Base-by-base conservation (phyloP, 176 grass and related monocot species). In the Oryza glumipatula region DNA sequence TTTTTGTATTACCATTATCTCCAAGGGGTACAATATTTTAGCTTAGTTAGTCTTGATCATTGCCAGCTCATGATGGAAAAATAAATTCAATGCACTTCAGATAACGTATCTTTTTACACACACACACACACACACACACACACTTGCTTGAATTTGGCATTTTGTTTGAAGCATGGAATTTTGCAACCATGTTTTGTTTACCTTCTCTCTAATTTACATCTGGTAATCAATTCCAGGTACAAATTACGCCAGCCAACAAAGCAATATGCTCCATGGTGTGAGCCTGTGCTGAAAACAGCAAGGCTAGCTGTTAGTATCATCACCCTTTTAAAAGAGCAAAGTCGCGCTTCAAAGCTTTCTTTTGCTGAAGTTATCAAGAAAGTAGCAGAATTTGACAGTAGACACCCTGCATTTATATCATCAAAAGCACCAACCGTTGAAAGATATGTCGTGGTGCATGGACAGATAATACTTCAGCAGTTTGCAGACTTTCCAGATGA, bases 381-480 rank as follows among this genome's bases (percentile, higher is more conserved):
- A 86, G 82, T 97, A 47, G 81, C 91, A 67, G 76, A 84, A 61
- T 86, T 94, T 80, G 56, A 83, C 13, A 88, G 72, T 63, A 72
- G 15, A 21, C 70, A 95, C 54, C 83, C 41, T 84, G 83, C 82
- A 43, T 86, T 79, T 56, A 88, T 92, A 84, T 92, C 93, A 45
- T 61, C 76, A 30, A 87, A 91, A 65, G 39, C 66, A 38, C 13
- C 41, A 60, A 30, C 75, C 23, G 89, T 97, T 54, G 89, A 94
- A 77, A 84, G 81, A 74, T 94, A 92, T 47, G 68, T 90, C 80
- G 85, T 97, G 41, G 91, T 94, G n/a, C 94, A 97, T 78, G 91
- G 91, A 39, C 89, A 94, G 28, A 97, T 97, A 58, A 88, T 97
- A 74, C 82, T 97, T 65, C 94, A 94, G 71, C 85, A 92, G 39